Evolutionary conservation across 768 basidiomycete genomes (phyloP).

Genomic region (Boletus edulis): DNA sequence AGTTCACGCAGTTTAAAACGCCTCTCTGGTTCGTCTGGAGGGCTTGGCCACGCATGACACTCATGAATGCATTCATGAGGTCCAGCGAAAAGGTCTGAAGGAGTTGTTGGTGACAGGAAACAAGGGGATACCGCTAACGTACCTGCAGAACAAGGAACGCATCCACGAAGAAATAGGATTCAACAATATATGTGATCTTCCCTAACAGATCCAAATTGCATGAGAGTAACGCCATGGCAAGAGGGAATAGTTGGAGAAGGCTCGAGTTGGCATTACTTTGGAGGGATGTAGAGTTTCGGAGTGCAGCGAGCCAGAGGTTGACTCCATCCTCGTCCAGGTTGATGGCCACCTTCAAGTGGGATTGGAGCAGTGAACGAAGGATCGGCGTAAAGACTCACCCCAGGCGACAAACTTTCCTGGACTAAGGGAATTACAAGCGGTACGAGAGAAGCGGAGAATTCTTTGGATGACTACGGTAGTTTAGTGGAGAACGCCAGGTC

Average conservation of each 20-base stretch:
- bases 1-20: conserved; percentile 54
- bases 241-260: conserved; percentile 65
- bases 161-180: conserved; percentile 80
- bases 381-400: conserved; percentile 35
- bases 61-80: conserved; percentile 55
- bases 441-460: conserved; percentile 54
- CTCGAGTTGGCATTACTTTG: conserved; percentile 46
- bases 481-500: neutral
- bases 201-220: conserved; percentile 75
- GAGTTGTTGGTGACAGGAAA: neutral
- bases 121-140: conserved; percentile 10
- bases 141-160: conserved; percentile 63
- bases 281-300: conserved; percentile 62
- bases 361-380: neutral
- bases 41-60: conserved; percentile 49
- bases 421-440: conserved; percentile 62
- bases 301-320: conserved; percentile 67
- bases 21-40: conserved; percentile 57
- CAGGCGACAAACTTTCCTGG: conserved; percentile 58
- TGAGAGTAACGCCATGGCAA: conserved; percentile 56
- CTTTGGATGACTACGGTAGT: conserved; percentile 58
- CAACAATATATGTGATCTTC: conserved; percentile 60
- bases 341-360: conserved; percentile 49
- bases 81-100: conserved; percentile 51
- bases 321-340: conserved; percentile 80